Evolutionary conservation across 139 green algal species (phyloP).

Genomic region (Chlamydomonas sphaeroides): DNA sequence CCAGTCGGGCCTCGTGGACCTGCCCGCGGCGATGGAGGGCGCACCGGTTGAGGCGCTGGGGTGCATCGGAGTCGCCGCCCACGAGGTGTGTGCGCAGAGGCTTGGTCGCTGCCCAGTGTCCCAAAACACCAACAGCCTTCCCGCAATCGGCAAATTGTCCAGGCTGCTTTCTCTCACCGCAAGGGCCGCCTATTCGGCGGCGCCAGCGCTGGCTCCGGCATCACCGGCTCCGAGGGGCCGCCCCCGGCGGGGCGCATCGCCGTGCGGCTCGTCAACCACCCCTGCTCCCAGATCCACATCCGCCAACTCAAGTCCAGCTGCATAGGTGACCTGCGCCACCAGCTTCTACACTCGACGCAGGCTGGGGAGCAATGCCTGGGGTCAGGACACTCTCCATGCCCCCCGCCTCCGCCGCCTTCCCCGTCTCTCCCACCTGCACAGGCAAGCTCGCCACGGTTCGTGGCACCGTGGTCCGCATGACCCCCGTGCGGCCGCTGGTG

Average conservation of each 20-base stretch:
- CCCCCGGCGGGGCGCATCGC: constrained; percentile 11
- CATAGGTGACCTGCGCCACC: too few relatives aligned
- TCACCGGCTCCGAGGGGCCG: background rate
- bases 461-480: constrained; percentile 83
- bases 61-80: constrained; percentile 65
- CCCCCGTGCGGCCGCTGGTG: constrained; percentile 71
- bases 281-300: constrained; percentile 57
- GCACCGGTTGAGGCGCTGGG: constrained; percentile 66
- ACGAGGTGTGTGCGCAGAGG: constrained; percentile 49
- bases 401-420: too few relatives aligned
- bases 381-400: background rate
- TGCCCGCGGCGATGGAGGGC: constrained; percentile 64
- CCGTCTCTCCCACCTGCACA: constrained; percentile 20
- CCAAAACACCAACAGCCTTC: too few relatives aligned
- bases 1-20: constrained; percentile 45
- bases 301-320: constrained; percentile 62
- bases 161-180: constrained; percentile 12
- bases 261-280: constrained; percentile 65
- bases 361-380: too few relatives aligned
- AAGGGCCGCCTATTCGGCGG: background rate
- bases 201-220: background rate
- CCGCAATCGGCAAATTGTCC: background rate
- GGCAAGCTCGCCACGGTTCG: constrained; percentile 80
- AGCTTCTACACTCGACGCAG: too few relatives aligned
- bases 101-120: too few relatives aligned